Conservation (phyloP, 306 rosid species). For the Lablab purpureus region DNA sequence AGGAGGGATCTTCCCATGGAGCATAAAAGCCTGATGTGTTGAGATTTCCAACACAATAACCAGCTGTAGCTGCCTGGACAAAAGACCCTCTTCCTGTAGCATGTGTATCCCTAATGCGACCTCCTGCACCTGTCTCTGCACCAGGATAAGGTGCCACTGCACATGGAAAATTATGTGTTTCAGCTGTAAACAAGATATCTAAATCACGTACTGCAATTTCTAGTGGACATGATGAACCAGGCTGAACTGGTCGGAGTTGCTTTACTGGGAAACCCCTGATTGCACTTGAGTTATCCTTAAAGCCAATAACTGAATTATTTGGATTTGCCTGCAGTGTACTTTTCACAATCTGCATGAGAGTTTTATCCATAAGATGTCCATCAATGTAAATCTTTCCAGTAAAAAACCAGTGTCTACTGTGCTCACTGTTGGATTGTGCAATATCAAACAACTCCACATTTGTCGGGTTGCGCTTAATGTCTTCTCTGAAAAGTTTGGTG, state of each 20-base stretch:
- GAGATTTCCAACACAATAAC: constrained; percentile 97
- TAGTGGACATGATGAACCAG: constrained; percentile 73
- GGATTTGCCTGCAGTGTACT: constrained; percentile 84
- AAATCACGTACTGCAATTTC: constrained; percentile 51
- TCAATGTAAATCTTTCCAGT: constrained; percentile 79
- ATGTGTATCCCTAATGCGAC: constrained; percentile 95
- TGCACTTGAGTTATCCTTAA: constrained; percentile 97
- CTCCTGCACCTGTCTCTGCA: constrained; percentile 96
- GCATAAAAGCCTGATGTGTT: constrained; percentile 73
- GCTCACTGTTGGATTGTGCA: constrained; percentile 95
- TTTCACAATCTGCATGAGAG: constrained; percentile 96
- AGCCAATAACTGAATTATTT: constrained; percentile 86
- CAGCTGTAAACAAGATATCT: constrained; percentile 89
- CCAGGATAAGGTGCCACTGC: constrained; percentile 99
- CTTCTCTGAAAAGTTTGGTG: constrained; percentile 82
- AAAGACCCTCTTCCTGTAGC: constrained; percentile 95
- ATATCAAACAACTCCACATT: constrained; percentile 90
- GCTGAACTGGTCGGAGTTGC: constrained; percentile 71
- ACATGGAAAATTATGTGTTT: constrained; percentile 96
- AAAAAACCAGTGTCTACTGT: constrained; percentile 96
- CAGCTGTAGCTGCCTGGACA: constrained; percentile 88
- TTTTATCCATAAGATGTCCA: constrained; percentile 69
- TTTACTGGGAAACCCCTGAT: constrained; percentile 78
- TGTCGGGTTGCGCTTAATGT: constrained; percentile 81
- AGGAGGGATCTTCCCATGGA: constrained; percentile 93